Percentiles rank a stretch among this genome's conserved stretches.
phyloP scores from a whole-genome alignment of 2,329 filamentous ascomycete species.

The Aspergillus fischeri region DNA sequence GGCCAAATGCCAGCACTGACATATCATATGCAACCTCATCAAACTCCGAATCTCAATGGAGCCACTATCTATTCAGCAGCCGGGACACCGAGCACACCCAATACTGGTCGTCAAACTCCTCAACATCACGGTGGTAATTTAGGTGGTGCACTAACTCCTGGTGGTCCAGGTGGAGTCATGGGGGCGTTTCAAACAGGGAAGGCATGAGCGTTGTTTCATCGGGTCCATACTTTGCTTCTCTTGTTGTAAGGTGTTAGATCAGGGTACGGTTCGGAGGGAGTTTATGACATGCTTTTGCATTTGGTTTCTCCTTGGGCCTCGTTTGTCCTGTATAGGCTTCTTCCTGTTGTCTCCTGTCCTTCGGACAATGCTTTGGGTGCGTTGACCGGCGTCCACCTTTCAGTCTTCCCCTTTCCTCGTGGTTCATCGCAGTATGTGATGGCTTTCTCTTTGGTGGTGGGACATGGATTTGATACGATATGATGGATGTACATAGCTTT shows the following conservation, averaged over 20 bases:
- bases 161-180: conserved; percentile 69
- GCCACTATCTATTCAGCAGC: conserved; percentile 46
- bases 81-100: conserved; percentile 65
- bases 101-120: conserved; percentile 48
- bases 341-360: conserved; percentile 1
- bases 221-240: conserved; percentile 1
- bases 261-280: conserved; percentile 6
- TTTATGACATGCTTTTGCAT: conserved; percentile 10
- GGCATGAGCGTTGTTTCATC: conserved; percentile 17
- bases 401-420: conserved; percentile 6
- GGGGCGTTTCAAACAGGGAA: conserved; percentile 57
- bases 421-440: conserved; percentile 2
- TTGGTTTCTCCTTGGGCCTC: conserved; percentile 2
- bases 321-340: conserved; percentile 15
- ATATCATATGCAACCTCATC: conserved; percentile 43
- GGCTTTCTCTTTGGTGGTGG: conserved; percentile 2
- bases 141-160: conserved; percentile 66
- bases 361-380: not conserved
- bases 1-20: conserved; percentile 58
- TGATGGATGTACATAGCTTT: conserved; percentile 38
- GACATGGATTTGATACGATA: conserved; percentile 24
- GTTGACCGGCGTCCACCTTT: not conserved
- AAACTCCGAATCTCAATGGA: conserved; percentile 54
- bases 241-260: conserved; percentile 10
- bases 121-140: conserved; percentile 43